A percentile compares a stretch with the other conserved stretches of the same genome.
These are phyloP conservation scores for Aspergillus latus DNA, from an alignment of 2,329 filamentous ascomycete species.

Conservation along the genomic window DNA sequence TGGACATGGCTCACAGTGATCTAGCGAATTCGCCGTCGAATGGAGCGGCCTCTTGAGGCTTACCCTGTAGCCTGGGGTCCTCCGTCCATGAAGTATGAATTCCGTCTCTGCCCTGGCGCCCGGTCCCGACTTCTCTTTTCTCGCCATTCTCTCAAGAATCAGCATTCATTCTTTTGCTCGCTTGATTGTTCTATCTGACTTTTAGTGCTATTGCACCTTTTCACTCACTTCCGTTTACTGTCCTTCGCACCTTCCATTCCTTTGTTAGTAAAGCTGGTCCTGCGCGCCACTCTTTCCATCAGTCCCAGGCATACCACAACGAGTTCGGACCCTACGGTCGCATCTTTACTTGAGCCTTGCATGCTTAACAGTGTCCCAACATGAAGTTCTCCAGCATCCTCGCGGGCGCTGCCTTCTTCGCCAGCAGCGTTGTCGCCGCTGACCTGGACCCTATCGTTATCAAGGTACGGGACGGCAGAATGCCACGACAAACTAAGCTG, in stretches of 20 bases:
- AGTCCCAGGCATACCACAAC: neutral
- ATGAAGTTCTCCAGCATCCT: constrained; percentile 22
- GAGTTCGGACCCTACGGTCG: neutral
- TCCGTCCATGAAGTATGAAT: constrained; percentile 14
- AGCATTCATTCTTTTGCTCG: constrained; percentile 7
- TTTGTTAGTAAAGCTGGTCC: constrained; percentile 9
- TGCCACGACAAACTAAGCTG: neutral
- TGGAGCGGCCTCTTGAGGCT: constrained; percentile 10
- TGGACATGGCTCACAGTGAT: constrained; percentile 10
- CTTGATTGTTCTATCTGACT: neutral
- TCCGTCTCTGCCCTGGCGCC: neutral
- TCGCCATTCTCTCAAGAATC: constrained; percentile 7
- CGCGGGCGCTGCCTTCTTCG: constrained; percentile 39
- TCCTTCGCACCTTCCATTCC: neutral
- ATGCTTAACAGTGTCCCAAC: neutral
- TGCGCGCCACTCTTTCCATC: constrained; percentile 5
- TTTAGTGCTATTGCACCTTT: constrained; percentile 8
- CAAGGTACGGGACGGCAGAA: constrained; percentile 38
- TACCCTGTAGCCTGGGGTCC: constrained; percentile 9
- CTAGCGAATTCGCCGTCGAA: constrained; percentile 4
- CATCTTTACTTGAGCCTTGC: neutral
- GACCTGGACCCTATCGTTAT: constrained; percentile 57
- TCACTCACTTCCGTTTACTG: constrained; percentile 9
- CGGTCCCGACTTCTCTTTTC: constrained; percentile 1
- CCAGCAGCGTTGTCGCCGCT: constrained; percentile 50